Evolutionary conservation across 129 eudicot genomes (phyloP).

Genomic region (Flaveria linearis): DNA sequence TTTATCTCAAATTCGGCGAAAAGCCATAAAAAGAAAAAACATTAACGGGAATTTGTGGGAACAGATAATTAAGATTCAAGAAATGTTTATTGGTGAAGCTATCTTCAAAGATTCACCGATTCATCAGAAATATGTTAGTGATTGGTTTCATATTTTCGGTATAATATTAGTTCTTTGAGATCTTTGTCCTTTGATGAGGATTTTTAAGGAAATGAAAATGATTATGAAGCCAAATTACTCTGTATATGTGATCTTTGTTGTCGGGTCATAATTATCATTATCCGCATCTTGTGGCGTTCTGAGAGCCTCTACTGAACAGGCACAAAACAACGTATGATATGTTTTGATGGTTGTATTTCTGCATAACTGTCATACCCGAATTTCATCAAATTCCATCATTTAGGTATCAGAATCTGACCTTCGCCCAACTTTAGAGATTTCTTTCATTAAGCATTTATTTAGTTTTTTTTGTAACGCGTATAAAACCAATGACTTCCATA

Average conservation of each 20-base stretch:
- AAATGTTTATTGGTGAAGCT: not conserved
- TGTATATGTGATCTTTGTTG: not conserved
- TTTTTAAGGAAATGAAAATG: not conserved
- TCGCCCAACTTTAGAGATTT: too few relatives aligned
- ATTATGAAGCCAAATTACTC: conserved; percentile 1
- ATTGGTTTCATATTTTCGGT: not conserved
- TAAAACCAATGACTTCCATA: too few relatives aligned
- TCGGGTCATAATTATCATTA: not conserved
- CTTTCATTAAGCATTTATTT: not conserved
- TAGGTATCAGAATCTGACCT: too few relatives aligned
- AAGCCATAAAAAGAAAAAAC: conserved; percentile 15
- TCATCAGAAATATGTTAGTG: not conserved
- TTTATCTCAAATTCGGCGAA: conserved; percentile 15
- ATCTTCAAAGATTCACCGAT: not conserved
- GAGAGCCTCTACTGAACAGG: too few relatives aligned
- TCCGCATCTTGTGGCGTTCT: too few relatives aligned
- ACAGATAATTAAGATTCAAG: not conserved
- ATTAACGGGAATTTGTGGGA: not conserved
- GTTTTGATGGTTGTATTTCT: too few relatives aligned
- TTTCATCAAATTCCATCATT: too few relatives aligned
- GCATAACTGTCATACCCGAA: too few relatives aligned
- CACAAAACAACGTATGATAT: too few relatives aligned
- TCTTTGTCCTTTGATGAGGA: not conserved
- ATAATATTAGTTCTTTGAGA: not conserved
- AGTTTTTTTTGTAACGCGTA: not conserved